phyloP scores from a whole-genome alignment of 176 grass and related monocot species.

The Rhynchospora tenuis region DNA sequence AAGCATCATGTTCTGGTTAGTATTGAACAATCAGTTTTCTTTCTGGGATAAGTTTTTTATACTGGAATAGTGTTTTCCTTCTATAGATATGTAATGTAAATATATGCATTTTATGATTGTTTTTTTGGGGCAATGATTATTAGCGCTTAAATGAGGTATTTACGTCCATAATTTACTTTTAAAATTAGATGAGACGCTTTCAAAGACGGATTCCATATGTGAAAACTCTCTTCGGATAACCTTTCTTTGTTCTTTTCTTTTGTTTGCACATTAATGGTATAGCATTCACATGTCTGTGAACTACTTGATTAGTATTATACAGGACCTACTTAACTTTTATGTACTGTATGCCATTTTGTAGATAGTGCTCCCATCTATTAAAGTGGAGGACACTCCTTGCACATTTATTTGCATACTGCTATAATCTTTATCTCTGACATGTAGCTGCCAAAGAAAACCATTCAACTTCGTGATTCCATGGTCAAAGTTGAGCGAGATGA shows the following conservation, averaged over 20 bases:
- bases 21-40: background rate
- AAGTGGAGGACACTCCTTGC: background rate
- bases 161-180: background rate
- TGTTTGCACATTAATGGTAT: background rate
- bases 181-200: background rate
- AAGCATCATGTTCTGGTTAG: background rate
- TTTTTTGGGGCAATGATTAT: background rate
- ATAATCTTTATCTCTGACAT: background rate
- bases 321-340: background rate
- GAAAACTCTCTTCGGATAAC: background rate
- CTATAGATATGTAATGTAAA: background rate
- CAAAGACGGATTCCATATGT: background rate
- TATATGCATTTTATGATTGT: background rate
- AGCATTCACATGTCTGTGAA: background rate
- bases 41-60: background rate
- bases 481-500: conserved; percentile 33
- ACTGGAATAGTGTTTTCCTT: background rate
- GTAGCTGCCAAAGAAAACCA: conserved; percentile 38
- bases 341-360: background rate
- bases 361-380: background rate
- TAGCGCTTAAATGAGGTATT: background rate
- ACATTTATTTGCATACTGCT: background rate
- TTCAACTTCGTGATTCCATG: conserved; percentile 33
- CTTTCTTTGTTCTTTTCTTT: background rate
- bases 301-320: background rate